Base-by-base conservation (phyloP, 2,329 filamentous ascomycete species). In the Huntiella savannae region DNA sequence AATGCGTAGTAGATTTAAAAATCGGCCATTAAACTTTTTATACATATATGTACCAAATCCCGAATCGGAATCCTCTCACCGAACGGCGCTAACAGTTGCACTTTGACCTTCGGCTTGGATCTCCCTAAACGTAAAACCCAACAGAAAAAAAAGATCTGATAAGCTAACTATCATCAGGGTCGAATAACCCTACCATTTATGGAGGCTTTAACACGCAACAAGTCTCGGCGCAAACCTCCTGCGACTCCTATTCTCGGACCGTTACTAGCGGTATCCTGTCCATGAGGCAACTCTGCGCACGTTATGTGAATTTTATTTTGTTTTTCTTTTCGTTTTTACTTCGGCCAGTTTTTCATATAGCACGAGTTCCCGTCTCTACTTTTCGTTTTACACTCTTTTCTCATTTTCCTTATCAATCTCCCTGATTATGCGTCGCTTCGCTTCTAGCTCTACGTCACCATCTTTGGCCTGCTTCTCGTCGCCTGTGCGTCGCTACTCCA, bases 401-500 rank as follows among this genome's bases (percentile, higher is more conserved):
- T 15, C 11, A 13, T 40, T 16, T 40, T 40, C 10, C 7, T 12
- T 16, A 17, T 40, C 16, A 17, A 40, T 40, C 37, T 40, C 16
- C 37, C 22, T 19, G 17, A 44, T 6, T 35, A 48, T 48, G 46
- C 36, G 41, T 36, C 40, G 36, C 15, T 40, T 45, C 35, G 17
- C 43, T 33, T n/a, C 32, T 33, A 15, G 19, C 32, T 34, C 40
- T 17, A 38, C 13, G 22, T 10, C 13, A 34, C n/a, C 46, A 32
- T 13, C 22, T 35, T 34, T 12, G 16, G 32, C 35, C 13, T 13
- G 13, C n/a, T 41, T 8, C 16, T 32, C 12, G 34, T 43, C 40
- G 34, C 33, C 36, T 38, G 41, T 28, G 43, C 39, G n/a, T 28
- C 57, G 55, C 10, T 59, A 63, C 54, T 64, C 63, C 6, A 68